phyloP scores from a whole-genome alignment of 768 basidiomycete genomes.

The Lepiota brunneoincarnata region DNA sequence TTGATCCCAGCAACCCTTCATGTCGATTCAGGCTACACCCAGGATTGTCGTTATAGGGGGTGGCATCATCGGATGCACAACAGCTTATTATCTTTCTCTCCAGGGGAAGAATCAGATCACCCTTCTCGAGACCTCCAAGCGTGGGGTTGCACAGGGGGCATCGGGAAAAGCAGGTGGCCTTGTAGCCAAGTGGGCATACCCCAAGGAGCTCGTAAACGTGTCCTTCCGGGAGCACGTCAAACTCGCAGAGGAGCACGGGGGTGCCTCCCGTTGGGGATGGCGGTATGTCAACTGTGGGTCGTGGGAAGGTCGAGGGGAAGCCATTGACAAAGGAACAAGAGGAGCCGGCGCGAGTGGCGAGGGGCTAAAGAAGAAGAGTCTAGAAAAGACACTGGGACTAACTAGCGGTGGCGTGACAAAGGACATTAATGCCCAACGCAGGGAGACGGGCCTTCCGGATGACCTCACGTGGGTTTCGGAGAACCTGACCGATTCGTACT shows the following conservation, averaged over 20 bases:
- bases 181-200: constrained; percentile 84
- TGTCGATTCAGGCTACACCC: not conserved
- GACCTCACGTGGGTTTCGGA: constrained; percentile 54
- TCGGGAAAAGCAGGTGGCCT: constrained; percentile 86
- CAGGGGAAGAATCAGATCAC: constrained; percentile 50
- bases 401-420: constrained; percentile 24
- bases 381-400: constrained; percentile 56
- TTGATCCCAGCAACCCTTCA: not conserved
- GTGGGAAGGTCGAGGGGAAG: constrained; percentile 66
- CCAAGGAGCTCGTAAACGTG: constrained; percentile 62
- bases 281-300: constrained; percentile 68
- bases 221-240: constrained; percentile 75
- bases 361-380: constrained; percentile 38
- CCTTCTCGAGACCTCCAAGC: constrained; percentile 67
- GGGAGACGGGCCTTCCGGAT: constrained; percentile 39
- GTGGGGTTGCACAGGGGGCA: constrained; percentile 73
- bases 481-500: constrained; percentile 59
- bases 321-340: constrained; percentile 15
- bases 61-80: constrained; percentile 83
- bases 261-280: constrained; percentile 80
- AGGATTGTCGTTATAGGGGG: constrained; percentile 76
- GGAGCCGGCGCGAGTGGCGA: constrained; percentile 24
- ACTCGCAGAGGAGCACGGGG: constrained; percentile 68
- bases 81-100: constrained; percentile 74
- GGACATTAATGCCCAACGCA: constrained; percentile 17